Evolutionary conservation across 2,329 filamentous ascomycete genomes (phyloP).

Genomic region (Corniculantispora saksenae): DNA sequence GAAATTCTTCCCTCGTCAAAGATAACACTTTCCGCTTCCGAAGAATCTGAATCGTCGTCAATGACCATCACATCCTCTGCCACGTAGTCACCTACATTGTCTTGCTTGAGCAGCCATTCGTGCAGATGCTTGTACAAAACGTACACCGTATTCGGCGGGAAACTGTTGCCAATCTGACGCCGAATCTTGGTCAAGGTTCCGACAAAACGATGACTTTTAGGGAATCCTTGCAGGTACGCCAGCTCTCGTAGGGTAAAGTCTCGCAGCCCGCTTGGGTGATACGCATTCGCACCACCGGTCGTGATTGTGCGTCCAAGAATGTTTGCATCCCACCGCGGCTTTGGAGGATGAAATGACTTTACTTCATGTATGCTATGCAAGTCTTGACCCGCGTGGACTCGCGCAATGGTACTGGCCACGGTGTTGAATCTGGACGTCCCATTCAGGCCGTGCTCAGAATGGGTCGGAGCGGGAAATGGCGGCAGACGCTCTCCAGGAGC

Average conservation of each 20-base stretch:
- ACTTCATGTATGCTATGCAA: slow-evolving; percentile 41
- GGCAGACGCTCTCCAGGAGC: slow-evolving; percentile 72
- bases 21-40: slow-evolving; percentile 6
- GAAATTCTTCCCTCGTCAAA: slow-evolving; percentile 20
- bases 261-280: slow-evolving; percentile 65
- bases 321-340: slow-evolving; percentile 47
- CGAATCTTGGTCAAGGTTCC: slow-evolving; percentile 44
- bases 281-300: slow-evolving; percentile 60
- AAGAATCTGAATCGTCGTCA: slow-evolving; percentile 27
- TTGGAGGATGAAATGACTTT: slow-evolving; percentile 31
- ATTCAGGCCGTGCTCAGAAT: slow-evolving; percentile 43
- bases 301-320: slow-evolving; percentile 62
- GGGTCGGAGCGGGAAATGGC: slow-evolving; percentile 62
- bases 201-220: slow-evolving; percentile 58
- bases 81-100: slow-evolving; percentile 33
- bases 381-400: slow-evolving; percentile 38
- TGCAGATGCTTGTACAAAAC: slow-evolving; percentile 52
- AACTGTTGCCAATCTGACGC: slow-evolving; percentile 77
- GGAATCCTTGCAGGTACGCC: slow-evolving; percentile 71
- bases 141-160: slow-evolving; percentile 62
- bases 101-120: slow-evolving; percentile 45
- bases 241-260: slow-evolving; percentile 68
- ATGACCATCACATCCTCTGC: slow-evolving; percentile 26
- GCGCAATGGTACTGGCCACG: slow-evolving; percentile 46
- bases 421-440: slow-evolving; percentile 37